Evolutionary conservation across 148 eudicot genomes (phyloP), one percentile per base, ranked within the genome.

Genomic region (Nepenthes mirabilis): DNA sequence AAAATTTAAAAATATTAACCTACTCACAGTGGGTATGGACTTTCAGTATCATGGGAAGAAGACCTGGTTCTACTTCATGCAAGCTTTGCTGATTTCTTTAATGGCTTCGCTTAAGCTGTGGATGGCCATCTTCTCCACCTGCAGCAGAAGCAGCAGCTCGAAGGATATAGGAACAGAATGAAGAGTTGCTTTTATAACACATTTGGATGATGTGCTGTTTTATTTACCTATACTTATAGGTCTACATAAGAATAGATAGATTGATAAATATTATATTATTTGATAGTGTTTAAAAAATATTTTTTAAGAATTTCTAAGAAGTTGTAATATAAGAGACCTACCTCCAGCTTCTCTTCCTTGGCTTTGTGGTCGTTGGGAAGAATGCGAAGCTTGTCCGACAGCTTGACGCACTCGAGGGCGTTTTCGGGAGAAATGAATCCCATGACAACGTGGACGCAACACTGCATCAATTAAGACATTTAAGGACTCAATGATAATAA

Each of bases 371-470:
- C 63, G 43, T 53, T 60, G 10, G 99, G 97, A 55, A 94, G 95
- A 55, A 54, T 57, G 55, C 90, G 85, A 34, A 80, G 74, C 58
- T 84, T 85, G 11, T 84, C 88, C 53, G 72, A 78, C 83, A 94
- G 65, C 57, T 78, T 78, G 73, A 84, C 76, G 78, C 95, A 80
- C 75, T 89, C 81, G n/a, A 70, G 37, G 43, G 77, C 84, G 76
- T 70, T 94, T 79, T 94, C 99, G 32, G 97, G 97, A 34, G 99
- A 94, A 63, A 94, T 61, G 74, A 86, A 89, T 72, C 90, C 86
- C 77, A 82, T 35, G 11, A 72, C 75, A n/a, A 94, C 79, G 57
- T 73, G 79, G 49, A 86, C 82, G 56, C 95, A 89, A 11, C 95
- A 82, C 99, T 93, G 79, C 65, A 73, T 52, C 12, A 56, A 60